Conservation (phyloP, 169 alveolate genomes). For the Ichthyophthirius multifiliis region DNA sequence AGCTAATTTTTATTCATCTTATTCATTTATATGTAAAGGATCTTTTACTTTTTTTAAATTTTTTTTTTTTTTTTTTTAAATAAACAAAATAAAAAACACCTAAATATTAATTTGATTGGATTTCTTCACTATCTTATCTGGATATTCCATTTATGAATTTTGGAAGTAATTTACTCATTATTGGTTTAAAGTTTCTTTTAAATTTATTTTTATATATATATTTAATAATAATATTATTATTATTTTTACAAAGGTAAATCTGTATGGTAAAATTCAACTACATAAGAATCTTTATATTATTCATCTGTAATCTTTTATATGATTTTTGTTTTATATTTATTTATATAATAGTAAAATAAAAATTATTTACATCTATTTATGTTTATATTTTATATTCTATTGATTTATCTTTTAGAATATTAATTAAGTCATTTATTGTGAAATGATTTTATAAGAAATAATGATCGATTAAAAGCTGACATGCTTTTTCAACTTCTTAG, state of each 20-base stretch:
- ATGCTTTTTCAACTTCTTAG: not conserved
- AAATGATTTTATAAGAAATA: not conserved
- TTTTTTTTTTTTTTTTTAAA: no score
- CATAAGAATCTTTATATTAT: not conserved
- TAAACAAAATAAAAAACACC: no score
- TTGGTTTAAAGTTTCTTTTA: not conserved
- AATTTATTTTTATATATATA: no score
- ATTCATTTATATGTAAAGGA: constrained; percentile 2
- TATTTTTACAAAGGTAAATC: not conserved
- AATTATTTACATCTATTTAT: not conserved
- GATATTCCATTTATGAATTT: not conserved
- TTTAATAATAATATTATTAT: not conserved
- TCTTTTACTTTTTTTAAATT: not conserved
- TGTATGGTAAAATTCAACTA: not conserved
- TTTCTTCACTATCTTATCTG: constrained; percentile 5
- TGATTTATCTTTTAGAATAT: not conserved
- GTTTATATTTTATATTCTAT: not conserved
- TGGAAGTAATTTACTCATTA: not conserved
- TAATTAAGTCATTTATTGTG: not conserved
- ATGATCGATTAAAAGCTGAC: not conserved
- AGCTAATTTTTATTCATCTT: not conserved
- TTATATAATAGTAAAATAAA: not conserved
- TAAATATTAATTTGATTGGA: no score
- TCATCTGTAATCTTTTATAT: not conserved
- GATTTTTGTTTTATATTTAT: no score